Evolutionary conservation across 2,329 filamentous ascomycete species (phyloP).

Genomic region (Talaromyces sp.): DNA sequence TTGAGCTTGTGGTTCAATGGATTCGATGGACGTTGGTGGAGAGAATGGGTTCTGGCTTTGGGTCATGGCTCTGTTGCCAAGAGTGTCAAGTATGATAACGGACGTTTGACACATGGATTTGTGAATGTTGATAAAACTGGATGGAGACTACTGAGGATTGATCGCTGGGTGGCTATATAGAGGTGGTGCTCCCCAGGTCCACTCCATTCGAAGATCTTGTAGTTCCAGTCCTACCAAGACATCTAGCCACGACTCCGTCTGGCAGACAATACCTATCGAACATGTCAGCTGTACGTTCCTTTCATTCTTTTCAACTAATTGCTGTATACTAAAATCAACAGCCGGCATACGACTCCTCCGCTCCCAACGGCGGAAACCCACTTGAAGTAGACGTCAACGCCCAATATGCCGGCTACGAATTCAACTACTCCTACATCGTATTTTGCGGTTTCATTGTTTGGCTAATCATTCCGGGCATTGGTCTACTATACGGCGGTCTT

Average conservation of each 20-base stretch:
- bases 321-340: constrained; percentile 20
- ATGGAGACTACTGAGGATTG: neutral
- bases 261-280: neutral
- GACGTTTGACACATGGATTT: neutral
- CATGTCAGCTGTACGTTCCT: constrained; percentile 15
- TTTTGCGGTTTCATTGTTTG: constrained; percentile 63
- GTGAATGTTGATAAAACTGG: neutral
- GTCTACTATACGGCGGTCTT: constrained; percentile 64
- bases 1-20: neutral
- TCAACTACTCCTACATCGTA: constrained; percentile 59
- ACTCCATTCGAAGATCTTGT: neutral
- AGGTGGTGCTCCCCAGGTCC: neutral
- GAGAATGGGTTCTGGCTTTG: neutral
- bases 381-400: constrained; percentile 56
- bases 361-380: constrained; percentile 56
- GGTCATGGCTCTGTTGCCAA: constrained; percentile 7
- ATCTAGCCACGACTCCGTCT: neutral
- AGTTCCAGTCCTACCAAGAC: neutral
- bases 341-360: constrained; percentile 38
- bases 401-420: constrained; percentile 60
- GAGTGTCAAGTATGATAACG: neutral
- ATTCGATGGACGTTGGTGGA: constrained; percentile 2
- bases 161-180: neutral
- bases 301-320: neutral
- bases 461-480: constrained; percentile 66